phyloP scores from a whole-genome alignment of 352 stramenopile genomes.

The Globisporangium cylindrosporum region DNA sequence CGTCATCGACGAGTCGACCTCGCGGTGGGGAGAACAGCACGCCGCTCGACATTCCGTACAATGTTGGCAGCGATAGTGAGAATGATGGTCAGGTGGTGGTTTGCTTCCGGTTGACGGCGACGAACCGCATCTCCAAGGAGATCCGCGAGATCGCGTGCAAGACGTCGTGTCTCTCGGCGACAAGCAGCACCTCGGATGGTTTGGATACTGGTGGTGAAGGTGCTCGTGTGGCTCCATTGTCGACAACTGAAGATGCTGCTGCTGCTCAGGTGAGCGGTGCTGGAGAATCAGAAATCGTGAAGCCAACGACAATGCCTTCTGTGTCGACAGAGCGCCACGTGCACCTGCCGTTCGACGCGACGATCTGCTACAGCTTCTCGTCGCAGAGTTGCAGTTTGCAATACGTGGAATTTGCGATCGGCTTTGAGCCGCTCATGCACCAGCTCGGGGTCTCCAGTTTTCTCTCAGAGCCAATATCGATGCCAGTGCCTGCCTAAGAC shows the following conservation, averaged over 20 bases:
- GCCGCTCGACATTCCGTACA: conserved; percentile 61
- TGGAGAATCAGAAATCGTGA: neutral
- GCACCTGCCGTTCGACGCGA: conserved; percentile 69
- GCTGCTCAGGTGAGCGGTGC: neutral
- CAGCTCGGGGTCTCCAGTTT: conserved; percentile 60
- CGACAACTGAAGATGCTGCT: neutral
- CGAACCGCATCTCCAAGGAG: conserved; percentile 70
- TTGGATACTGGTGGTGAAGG: neutral
- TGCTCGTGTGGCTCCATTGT: conserved; percentile 3
- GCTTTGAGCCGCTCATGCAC: conserved; percentile 83
- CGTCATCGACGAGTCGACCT: conserved; percentile 19
- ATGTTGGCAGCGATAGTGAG: conserved; percentile 31
- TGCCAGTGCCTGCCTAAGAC: neutral
- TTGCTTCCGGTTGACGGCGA: conserved; percentile 65
- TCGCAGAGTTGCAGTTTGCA: conserved; percentile 38
- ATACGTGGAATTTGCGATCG: conserved; percentile 87
- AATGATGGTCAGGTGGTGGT: conserved; percentile 29
- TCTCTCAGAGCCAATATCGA: conserved; percentile 23
- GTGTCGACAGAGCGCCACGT: conserved; percentile 56
- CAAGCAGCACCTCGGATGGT: conserved; percentile 6
- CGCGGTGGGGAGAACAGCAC: conserved; percentile 54
- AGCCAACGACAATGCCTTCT: neutral
- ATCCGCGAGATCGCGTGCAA: conserved; percentile 57
- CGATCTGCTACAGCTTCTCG: conserved; percentile 85
- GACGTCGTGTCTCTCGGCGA: conserved; percentile 47